Evolutionary conservation across 257 asterid species (phyloP).

Genomic region (Lithospermum erythrorhizon): DNA sequence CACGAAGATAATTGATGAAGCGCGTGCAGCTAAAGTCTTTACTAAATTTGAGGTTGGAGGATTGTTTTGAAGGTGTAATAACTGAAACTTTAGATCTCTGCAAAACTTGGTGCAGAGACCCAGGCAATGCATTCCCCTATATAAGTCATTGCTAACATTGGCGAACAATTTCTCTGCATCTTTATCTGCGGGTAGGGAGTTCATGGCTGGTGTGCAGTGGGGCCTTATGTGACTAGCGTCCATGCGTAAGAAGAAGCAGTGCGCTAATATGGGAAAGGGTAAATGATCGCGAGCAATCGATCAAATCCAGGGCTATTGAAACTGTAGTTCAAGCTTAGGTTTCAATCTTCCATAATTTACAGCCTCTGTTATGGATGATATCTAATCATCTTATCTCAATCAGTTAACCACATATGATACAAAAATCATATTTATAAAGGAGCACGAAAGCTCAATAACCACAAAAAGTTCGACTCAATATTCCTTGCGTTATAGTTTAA

Average conservation of each 20-base stretch:
- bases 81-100: conserved; percentile 75
- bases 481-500: too few relatives aligned
- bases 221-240: conserved; percentile 71
- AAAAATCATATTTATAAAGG: too few relatives aligned
- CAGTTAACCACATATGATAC: too few relatives aligned
- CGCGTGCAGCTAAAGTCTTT: conserved; percentile 55
- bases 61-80: conserved; percentile 77
- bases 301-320: not conserved
- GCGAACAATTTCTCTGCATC: conserved; percentile 45
- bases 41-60: conserved; percentile 61
- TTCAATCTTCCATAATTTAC: too few relatives aligned
- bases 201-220: conserved; percentile 62
- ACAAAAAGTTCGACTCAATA: too few relatives aligned
- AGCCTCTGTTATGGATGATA: not conserved
- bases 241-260: conserved; percentile 76
- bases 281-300: conserved; percentile 13
- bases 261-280: conserved; percentile 74
- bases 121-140: conserved; percentile 1
- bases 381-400: too few relatives aligned
- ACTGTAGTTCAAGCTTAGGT: not conserved
- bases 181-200: conserved; percentile 75
- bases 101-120: conserved; percentile 9
- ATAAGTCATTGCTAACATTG: too few relatives aligned
- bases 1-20: conserved; percentile 86
- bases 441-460: too few relatives aligned